Evolutionary conservation across 768 basidiomycete species (phyloP).

Genomic region (Naganishia randhawae): DNA sequence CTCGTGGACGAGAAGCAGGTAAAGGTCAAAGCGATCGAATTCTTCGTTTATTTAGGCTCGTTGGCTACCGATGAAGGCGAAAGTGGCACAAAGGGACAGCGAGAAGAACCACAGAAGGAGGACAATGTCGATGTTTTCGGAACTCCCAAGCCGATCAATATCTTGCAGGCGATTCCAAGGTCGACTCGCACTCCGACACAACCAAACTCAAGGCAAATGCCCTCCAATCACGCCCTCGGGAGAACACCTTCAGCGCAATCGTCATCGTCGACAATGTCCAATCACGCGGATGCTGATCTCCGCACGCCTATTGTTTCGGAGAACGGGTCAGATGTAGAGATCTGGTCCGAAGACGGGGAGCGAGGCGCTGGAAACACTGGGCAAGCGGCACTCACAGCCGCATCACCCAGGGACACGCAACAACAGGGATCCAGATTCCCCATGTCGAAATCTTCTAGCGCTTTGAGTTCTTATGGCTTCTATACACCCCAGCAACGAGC

Average conservation of each 20-base stretch:
- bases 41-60: slow-evolving; percentile 1
- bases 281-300: slow-evolving; percentile 14
- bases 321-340: slow-evolving; percentile 3
- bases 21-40: slow-evolving; percentile 12
- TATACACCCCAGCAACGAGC: slow-evolving; percentile 13
- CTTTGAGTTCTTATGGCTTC: neutral
- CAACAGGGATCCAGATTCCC: slow-evolving; percentile 3
- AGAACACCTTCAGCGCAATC: slow-evolving; percentile 14
- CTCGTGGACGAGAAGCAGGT: slow-evolving; percentile 1
- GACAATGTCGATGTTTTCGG: slow-evolving; percentile 10
- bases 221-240: neutral
- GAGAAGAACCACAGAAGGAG: neutral
- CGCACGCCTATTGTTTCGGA: slow-evolving; percentile 2
- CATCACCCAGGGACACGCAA: neutral
- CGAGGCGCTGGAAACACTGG: neutral
- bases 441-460: slow-evolving; percentile 1
- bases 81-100: neutral
- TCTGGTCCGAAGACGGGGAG: neutral
- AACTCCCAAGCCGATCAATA: neutral
- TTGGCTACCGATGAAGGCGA: neutral
- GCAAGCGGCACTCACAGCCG: neutral
- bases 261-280: neutral
- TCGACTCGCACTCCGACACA: too few species aligned
- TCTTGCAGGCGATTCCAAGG: neutral
- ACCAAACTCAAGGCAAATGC: neutral